Evolutionary conservation across 108 stramenopile species (phyloP).

Genomic region (Cyclotella kingstonii): DNA sequence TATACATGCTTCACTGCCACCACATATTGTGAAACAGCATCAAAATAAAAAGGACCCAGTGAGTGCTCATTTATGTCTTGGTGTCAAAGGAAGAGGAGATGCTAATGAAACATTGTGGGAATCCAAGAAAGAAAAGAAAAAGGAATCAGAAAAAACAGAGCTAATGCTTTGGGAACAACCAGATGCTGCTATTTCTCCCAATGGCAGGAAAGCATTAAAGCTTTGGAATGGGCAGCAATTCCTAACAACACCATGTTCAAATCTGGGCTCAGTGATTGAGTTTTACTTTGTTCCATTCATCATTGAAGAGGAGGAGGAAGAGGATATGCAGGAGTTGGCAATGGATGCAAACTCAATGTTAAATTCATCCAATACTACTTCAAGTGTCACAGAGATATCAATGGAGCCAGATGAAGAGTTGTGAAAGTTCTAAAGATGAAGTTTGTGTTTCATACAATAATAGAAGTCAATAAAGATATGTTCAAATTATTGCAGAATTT

Average conservation of each 20-base stretch:
- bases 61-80: slow-evolving; percentile 61
- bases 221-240: slow-evolving; percentile 69
- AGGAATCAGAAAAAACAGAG: slow-evolving; percentile 36
- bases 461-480: background rate
- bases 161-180: slow-evolving; percentile 38
- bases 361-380: background rate
- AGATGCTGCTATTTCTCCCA: slow-evolving; percentile 36
- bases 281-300: slow-evolving; percentile 83
- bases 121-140: slow-evolving; percentile 32
- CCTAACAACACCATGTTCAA: slow-evolving; percentile 70
- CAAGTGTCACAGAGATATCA: background rate
- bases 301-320: slow-evolving; percentile 46
- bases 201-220: slow-evolving; percentile 39
- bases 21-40: slow-evolving; percentile 45
- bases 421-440: slow-evolving; percentile 8
- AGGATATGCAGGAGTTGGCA: slow-evolving; percentile 49
- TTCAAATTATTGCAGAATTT: too few species aligned
- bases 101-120: slow-evolving; percentile 66
- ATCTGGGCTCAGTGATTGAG: slow-evolving; percentile 71
- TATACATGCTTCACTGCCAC: slow-evolving; percentile 68
- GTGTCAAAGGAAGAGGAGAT: slow-evolving; percentile 65
- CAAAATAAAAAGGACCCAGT: slow-evolving; percentile 48
- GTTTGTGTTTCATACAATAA: too few species aligned
- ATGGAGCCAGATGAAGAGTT: slow-evolving; percentile 19
- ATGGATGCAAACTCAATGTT: slow-evolving; percentile 14